Evolutionary conservation across 2,329 filamentous ascomycete genomes (phyloP).

Genomic region (Pseudonectria buxi): DNA sequence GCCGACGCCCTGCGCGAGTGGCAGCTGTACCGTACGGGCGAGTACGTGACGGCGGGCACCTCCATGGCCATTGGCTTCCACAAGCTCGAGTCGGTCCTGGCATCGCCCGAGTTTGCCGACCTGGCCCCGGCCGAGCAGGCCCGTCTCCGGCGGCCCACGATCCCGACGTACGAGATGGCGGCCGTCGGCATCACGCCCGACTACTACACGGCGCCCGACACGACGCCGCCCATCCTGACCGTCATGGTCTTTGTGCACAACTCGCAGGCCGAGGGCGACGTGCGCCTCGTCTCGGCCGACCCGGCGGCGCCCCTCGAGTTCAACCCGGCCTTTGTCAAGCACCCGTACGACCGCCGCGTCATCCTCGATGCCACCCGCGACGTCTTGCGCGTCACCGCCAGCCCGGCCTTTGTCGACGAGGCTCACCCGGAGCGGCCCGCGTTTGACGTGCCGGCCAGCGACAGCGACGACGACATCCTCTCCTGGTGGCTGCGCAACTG

Average conservation of each 20-base stretch:
- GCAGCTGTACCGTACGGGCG: constrained; percentile 9
- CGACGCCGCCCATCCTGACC: constrained; percentile 6
- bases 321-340: constrained; percentile 5
- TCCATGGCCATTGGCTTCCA: constrained; percentile 13
- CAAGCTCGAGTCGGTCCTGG: constrained; percentile 7
- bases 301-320: constrained; percentile 7
- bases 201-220: constrained; percentile 8
- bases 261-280: constrained; percentile 6
- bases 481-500: constrained; percentile 10
- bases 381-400: constrained; percentile 6
- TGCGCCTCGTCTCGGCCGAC: constrained; percentile 7
- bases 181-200: constrained; percentile 8
- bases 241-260: constrained; percentile 12
- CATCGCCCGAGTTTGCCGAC: constrained; percentile 6
- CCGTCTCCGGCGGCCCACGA: constrained; percentile 5
- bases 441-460: constrained; percentile 6
- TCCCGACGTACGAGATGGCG: constrained; percentile 9
- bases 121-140: constrained; percentile 1
- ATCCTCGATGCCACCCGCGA: constrained; percentile 10
- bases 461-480: constrained; percentile 12
- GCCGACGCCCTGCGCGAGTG: constrained; percentile 8
- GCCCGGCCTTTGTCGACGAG: constrained; percentile 6
- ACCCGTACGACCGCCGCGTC: constrained; percentile 11
- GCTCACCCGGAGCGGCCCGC: constrained; percentile 5
- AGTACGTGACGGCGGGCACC: constrained; percentile 8